Conservation (phyloP, 352 stramenopile genomes). For the Globisporangium middletonii region DNA sequence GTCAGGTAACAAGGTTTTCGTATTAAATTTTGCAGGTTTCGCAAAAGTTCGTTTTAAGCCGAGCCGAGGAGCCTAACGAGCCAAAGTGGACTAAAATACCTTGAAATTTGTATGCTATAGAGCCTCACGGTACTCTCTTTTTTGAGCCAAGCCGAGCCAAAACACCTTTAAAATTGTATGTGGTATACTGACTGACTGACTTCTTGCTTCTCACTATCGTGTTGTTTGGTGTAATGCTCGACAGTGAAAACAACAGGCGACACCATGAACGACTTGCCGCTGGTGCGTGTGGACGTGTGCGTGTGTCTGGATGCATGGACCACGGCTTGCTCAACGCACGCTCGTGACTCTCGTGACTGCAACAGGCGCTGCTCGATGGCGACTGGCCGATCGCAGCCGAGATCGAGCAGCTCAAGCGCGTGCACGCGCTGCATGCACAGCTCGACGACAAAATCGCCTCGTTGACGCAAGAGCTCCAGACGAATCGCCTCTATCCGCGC, state of each 20-base stretch:
- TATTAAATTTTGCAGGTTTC: too few relatives aligned
- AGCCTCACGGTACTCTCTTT: too few relatives aligned
- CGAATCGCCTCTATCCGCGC: slow-evolving; percentile 50
- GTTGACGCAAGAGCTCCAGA: slow-evolving; percentile 52
- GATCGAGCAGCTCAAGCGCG: slow-evolving; percentile 48
- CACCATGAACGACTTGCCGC: background rate
- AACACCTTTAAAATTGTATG: too few relatives aligned
- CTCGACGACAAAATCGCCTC: slow-evolving; percentile 36
- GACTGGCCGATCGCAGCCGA: slow-evolving; percentile 54
- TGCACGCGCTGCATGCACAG: slow-evolving; percentile 30
- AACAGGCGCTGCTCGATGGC: slow-evolving; percentile 38
- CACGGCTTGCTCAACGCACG: background rate
- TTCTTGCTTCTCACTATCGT: too few relatives aligned
- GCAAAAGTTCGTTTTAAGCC: too few relatives aligned
- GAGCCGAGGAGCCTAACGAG: too few relatives aligned
- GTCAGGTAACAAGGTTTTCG: too few relatives aligned
- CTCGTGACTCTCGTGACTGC: background rate
- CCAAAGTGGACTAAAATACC: too few relatives aligned
- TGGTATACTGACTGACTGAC: too few relatives aligned
- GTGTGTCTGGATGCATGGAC: background rate
- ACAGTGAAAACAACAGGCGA: background rate
- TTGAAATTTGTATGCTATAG: too few relatives aligned
- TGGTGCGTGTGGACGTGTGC: background rate
- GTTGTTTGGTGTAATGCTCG: too few relatives aligned
- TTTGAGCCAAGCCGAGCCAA: too few relatives aligned